Conservation (phyloP, 805 yeast species). For the Wickerhamomyces subpelliculosus region DNA sequence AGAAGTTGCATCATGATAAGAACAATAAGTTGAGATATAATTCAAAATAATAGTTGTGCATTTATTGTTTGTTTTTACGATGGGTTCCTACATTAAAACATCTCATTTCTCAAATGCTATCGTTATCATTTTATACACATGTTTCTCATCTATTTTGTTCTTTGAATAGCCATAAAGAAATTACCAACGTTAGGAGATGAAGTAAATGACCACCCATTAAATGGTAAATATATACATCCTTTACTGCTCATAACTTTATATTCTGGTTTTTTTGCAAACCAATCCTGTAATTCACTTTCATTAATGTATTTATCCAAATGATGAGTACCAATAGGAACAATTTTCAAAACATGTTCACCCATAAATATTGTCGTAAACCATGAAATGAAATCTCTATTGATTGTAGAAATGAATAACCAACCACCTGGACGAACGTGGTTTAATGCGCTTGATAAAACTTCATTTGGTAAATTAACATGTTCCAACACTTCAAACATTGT, state of each 20-base stretch:
- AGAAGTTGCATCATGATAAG: constrained; percentile 29
- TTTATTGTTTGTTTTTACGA: too few relatives aligned
- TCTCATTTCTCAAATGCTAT: background rate
- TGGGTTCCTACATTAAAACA: too few relatives aligned
- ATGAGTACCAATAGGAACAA: constrained; percentile 94
- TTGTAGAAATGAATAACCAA: constrained; percentile 86
- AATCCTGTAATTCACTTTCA: constrained; percentile 59
- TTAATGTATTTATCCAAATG: constrained; percentile 81
- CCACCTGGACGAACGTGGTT: constrained; percentile 59
- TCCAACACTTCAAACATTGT: constrained; percentile 94
- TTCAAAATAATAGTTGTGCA: too few relatives aligned
- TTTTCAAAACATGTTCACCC: constrained; percentile 72
- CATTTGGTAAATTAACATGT: constrained; percentile 83
- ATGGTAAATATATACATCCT: constrained; percentile 82
- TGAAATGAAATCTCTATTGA: constrained; percentile 78
- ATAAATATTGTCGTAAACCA: constrained; percentile 90
- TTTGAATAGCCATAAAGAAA: constrained; percentile 81
- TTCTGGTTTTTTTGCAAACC: constrained; percentile 44
- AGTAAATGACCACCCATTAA: constrained; percentile 79
- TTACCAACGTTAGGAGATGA: constrained; percentile 61
- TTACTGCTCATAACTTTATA: constrained; percentile 58
- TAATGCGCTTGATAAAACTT: constrained; percentile 63
- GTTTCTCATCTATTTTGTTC: constrained; percentile 27
- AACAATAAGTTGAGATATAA: too few relatives aligned
- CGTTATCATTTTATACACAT: background rate